Base-by-base conservation (phyloP, 2,329 filamentous ascomycete genomes). In the Leptodontidium sp. region DNA sequence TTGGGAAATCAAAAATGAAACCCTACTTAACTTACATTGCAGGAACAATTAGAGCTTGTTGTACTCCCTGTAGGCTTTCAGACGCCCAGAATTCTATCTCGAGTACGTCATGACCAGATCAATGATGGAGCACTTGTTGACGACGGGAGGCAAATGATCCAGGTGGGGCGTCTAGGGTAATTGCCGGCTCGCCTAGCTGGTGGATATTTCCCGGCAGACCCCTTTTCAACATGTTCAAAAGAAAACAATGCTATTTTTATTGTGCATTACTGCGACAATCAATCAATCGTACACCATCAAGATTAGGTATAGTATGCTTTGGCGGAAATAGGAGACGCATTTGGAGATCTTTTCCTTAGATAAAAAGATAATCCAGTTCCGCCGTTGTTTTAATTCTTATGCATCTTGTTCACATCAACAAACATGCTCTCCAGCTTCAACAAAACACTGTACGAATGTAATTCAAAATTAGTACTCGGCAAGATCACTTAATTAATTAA, bases 91-190 rank as follows among this genome's bases (percentile, higher is more conserved):
- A 21, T 59, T 15, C 21, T 26, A 59, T 59, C 57, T 59, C 57
- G 12, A 45, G 38, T 59, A 59, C 57, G 57, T 59, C 57, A 59
- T 59, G 57, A 59, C 38, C 57, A 59, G 7, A 59, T 43, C 12
- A 40, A 59, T 45, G 38, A 24, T 40, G 32, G 11, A 12, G 40
- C 8, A 24, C 29, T 32, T 32, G 29, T 32, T 32, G 9, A 21
- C 12, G 38, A 24, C 35, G n/a, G 35, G 35, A 40, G 55, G 6
- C n/a, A 59, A 26, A 45, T 11, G 21, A 9, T 59, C 38, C 4
- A 4, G 11, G 55, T 43, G 55, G 55, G 55, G 55, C 55, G n/a
- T 26, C 35, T 21, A 38, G 57, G 38, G 38, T 45, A 59, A 26
- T 43, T 15, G 38, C 57, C 38, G 57, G 11, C 21, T 59, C 57